A percentile compares a stretch with the other conserved stretches of the same genome.
These are phyloP conservation scores for Centrapalus pauciflorus DNA, from an alignment of 129 eudicot species.

Conservation along the genomic window DNA sequence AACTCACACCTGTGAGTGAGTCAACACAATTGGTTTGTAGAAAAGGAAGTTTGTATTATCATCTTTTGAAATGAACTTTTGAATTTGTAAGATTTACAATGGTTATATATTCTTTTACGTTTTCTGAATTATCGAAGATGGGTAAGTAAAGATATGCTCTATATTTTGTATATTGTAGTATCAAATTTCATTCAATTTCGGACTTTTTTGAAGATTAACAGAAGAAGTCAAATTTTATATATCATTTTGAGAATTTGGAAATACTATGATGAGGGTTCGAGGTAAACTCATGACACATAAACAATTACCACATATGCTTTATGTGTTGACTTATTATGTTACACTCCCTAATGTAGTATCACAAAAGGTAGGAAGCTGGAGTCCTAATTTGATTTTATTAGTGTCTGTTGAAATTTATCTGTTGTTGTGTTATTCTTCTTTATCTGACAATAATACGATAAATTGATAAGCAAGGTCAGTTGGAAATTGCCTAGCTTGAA, in stretches of 20 bases:
- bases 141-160: background rate
- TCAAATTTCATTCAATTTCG: background rate
- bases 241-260: background rate
- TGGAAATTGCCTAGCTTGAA: background rate
- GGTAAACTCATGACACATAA: background rate
- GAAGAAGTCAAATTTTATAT: background rate
- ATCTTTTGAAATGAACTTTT: background rate
- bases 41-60: background rate
- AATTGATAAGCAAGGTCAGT: background rate
- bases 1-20: background rate
- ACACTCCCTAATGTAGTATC: background rate
- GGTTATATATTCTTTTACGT: background rate
- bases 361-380: background rate
- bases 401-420: background rate
- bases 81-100: background rate
- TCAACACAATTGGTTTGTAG: background rate
- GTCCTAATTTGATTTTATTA: no score
- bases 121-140: background rate
- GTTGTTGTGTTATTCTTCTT: background rate
- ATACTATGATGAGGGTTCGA: background rate
- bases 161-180: background rate
- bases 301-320: background rate
- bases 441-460: background rate
- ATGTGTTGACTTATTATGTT: background rate
- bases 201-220: background rate